Conservation (phyloP, 2,329 filamentous ascomycete species). For the Cladosporium halotolerans region DNA sequence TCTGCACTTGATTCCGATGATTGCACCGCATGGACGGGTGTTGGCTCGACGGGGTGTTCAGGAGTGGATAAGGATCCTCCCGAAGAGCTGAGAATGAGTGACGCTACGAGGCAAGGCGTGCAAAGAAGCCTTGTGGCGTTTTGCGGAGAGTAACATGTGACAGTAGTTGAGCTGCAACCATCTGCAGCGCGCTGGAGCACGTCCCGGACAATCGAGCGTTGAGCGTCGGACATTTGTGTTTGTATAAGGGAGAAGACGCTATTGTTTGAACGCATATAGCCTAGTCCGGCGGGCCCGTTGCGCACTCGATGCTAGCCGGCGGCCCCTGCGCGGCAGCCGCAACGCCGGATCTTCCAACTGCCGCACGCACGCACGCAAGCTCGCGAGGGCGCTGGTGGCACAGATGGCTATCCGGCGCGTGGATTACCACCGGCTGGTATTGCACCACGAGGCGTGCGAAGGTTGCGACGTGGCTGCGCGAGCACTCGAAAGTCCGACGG, state of each 20-base stretch:
- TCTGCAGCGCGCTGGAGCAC: not conserved
- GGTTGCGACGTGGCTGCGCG: not conserved
- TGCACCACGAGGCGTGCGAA: not conserved
- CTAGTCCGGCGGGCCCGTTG: not conserved
- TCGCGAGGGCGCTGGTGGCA: not conserved
- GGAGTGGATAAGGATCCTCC: too few relatives aligned
- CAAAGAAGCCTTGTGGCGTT: not conserved
- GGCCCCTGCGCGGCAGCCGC: not conserved
- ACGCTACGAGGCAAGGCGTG: too few relatives aligned
- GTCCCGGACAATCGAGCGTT: not conserved
- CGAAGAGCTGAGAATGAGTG: too few relatives aligned
- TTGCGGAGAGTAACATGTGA: constrained; percentile 6
- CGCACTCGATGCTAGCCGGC: not conserved
- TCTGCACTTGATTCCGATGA: too few relatives aligned
- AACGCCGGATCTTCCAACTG: not conserved
- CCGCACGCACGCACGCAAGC: not conserved
- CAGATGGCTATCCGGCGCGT: constrained; percentile 6
- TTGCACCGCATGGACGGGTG: too few relatives aligned
- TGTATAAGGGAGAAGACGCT: not conserved
- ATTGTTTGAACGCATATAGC: not conserved
- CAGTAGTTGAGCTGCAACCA: constrained; percentile 7
- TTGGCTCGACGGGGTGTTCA: too few relatives aligned
- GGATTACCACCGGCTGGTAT: not conserved
- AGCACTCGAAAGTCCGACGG: not conserved
- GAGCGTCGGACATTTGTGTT: not conserved